phyloP scores from a whole-genome alignment of 768 basidiomycete species.

The Mrakia gelida region DNA sequence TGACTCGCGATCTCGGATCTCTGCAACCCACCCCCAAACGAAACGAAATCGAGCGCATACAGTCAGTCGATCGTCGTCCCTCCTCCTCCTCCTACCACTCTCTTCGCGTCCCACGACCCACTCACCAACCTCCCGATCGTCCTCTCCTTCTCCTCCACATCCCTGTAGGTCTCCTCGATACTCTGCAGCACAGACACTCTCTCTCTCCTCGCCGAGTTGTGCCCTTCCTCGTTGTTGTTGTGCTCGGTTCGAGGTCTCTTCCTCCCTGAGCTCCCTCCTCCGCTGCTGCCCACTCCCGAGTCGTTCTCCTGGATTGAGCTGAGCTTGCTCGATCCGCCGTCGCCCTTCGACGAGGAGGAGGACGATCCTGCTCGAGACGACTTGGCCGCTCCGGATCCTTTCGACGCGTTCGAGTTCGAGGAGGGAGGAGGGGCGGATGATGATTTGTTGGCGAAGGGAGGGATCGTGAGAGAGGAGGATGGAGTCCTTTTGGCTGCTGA shows the following conservation, averaged over 20 bases:
- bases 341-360: not conserved
- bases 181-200: not conserved
- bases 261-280: not conserved
- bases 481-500: not conserved
- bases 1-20: not conserved
- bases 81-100: too few species aligned
- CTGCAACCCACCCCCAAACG: not conserved
- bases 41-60: not conserved
- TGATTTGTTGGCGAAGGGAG: not conserved
- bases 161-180: not conserved
- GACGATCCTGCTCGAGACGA: not conserved
- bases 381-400: too few species aligned
- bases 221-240: not conserved
- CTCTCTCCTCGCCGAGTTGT: not conserved
- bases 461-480: not conserved
- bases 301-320: not conserved
- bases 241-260: not conserved
- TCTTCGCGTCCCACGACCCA: not conserved
- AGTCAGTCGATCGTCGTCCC: too few species aligned
- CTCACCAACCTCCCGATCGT: not conserved
- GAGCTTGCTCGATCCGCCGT: not conserved
- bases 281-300: too few species aligned
- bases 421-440: not conserved
- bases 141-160: not conserved
- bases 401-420: not conserved